These are phyloP conservation scores for Nymphaea colorata DNA, from an alignment of 164 flowering plant species.

Conservation along the genomic window DNA sequence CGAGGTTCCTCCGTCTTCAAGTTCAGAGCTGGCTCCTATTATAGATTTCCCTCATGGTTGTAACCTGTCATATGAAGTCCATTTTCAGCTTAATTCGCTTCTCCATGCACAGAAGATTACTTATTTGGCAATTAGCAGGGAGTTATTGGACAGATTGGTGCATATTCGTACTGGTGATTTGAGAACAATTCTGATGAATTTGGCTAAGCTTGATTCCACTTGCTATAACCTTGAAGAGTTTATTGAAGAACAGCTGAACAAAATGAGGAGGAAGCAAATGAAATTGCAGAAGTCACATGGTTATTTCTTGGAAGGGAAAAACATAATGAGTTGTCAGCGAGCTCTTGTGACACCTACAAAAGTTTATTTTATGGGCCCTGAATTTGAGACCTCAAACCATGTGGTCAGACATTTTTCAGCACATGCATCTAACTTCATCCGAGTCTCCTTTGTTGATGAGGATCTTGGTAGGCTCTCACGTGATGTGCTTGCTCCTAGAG, in stretches of 20 bases:
- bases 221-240: conserved; percentile 57
- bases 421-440: conserved; percentile 72
- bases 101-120: conserved; percentile 69
- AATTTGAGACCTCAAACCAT: conserved; percentile 74
- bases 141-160: conserved; percentile 46
- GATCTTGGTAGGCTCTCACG: conserved; percentile 75
- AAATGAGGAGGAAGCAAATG: conserved; percentile 11
- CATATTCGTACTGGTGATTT: conserved; percentile 29
- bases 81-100: conserved; percentile 79
- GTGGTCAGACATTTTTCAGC: conserved; percentile 63
- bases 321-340: conserved; percentile 73
- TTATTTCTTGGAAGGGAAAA: conserved; percentile 21
- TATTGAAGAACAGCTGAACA: conserved; percentile 26
- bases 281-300: conserved; percentile 16
- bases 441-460: conserved; percentile 94
- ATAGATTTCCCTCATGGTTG: conserved; percentile 23
- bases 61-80: conserved; percentile 50
- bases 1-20: conserved; percentile 22
- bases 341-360: conserved; percentile 71
- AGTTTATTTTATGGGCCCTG: conserved; percentile 88
- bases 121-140: conserved; percentile 30
- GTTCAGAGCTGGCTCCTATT: conserved; percentile 56
- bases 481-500: conserved; percentile 40
- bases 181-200: conserved; percentile 34
- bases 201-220: conserved; percentile 47